Evolutionary conservation across 805 yeast genomes (phyloP), one percentile per base, ranked within the genome.

Genomic region (Saccharomycodes ludwigii): DNA sequence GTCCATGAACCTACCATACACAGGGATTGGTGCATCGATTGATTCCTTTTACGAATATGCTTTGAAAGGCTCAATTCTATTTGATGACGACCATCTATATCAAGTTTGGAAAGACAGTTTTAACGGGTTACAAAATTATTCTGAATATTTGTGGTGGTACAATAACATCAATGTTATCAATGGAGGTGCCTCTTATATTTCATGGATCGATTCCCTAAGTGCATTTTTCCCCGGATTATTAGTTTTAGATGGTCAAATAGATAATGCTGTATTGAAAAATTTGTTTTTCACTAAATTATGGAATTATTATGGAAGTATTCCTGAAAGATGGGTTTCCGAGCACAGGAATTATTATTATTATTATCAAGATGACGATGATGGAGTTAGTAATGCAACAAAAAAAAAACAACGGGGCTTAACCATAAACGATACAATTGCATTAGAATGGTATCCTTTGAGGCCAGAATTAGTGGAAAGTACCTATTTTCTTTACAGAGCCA

Each of bases 401-500:
- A 38, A 21, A 37, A 31, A 23, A 24, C 34, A 25, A 40, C 53
- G n/a, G n/a, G n/a, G n/a, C n/a, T n/a, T n/a, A n/a, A n/a, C n/a
- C n/a, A n/a, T n/a, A 15, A 39, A 42, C 5, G 58, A 58, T 26
- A 58, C 70, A 1, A 54, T 80, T 3, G 59, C 70, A 0, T 56
- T 84, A 21, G 93, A 82, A 48, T 86, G 95, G 95, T 86, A 83
- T 46, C 95, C 95, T 2, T 59, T 86, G 27, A 61, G 97, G 33
- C 97, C 97, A 0, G 97, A 86, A 49, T 83, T 85, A 42, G 67
- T 83, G 26, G 97, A 86, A 50, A 80, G 94, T 0, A 83, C 93
- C 0, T 86, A 84, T 52, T 76, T 77, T 47, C 56, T 86, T 11
- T 85, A 78, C 47, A 60, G 79, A 24, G 94, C 95, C 2, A 86